Evolutionary conservation across 306 rosid species (phyloP), one percentile per base, ranked within the genome.

Genomic region (Quercus bicolor): DNA sequence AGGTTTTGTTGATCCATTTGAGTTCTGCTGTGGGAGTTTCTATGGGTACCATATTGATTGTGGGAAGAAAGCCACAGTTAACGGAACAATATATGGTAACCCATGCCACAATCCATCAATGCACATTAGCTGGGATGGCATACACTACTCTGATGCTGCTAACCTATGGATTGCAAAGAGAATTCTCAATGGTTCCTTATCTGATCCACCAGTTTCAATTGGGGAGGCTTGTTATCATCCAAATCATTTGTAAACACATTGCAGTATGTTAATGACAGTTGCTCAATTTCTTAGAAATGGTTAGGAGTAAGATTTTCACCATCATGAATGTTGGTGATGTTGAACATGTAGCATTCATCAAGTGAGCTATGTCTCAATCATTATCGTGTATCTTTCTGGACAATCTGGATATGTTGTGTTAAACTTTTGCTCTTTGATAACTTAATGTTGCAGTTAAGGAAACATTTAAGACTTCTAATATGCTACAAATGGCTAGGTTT

Each of bases 51-150:
- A 86, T 60, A 77, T 89, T 28, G 70, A 87, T 23, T 94, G 97
- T 81, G 97, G 97, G 80, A 84, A 86, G 74, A 88, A 70, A 64
- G 91, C 80, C 3, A 75, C 75, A 34, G 84, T 88, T 72, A 94
- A 92, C 77, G 97, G 97, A 82, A 91, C 91, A 1, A 87, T 88
- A 31, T 90, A 90, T 84, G 97, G 97, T 0, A 88, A 83, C 76
- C 88, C 92, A 80, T 94, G 98, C 79, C 72, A 80, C 18, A 84
- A 91, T 80, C 95, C 98, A 80, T 79, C 88, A 68, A 86, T 40
- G 81, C 89, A 91, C 80, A 70, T 94, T 34, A 92, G 90, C 71
- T 94, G 97, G 97, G 98, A 94, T 57, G 97, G 97, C 80, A 89
- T 88, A 79, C 98, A 94, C 75, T 92, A 92, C 83, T 79, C 97